Evolutionary conservation across 768 basidiomycete genomes (phyloP).

Genomic region (Cystofilobasidium capitatum): DNA sequence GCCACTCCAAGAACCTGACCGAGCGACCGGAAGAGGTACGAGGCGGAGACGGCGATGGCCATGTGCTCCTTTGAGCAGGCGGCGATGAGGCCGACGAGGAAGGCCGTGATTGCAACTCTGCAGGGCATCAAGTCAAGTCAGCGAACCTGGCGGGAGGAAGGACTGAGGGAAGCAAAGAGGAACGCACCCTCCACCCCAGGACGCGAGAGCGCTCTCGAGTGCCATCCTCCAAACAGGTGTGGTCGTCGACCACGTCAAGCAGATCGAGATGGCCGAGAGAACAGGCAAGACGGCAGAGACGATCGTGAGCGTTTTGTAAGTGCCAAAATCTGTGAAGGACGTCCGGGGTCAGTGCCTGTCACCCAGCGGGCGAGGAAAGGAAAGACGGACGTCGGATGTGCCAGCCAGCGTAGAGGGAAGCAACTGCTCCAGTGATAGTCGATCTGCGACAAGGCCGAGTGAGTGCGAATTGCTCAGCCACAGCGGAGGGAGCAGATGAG

Average conservation of each 20-base stretch:
- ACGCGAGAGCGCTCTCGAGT: conserved; percentile 33
- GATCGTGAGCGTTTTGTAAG: conserved; percentile 35
- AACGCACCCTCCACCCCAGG: conserved; percentile 16
- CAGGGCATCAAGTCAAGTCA: background rate
- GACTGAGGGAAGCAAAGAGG: background rate
- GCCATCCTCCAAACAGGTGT: conserved; percentile 29
- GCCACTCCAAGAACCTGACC: conserved; percentile 37
- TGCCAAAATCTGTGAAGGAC: conserved; percentile 24
- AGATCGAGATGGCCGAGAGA: conserved; percentile 30
- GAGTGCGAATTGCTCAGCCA: background rate
- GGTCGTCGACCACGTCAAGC: conserved; percentile 28
- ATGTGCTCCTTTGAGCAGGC: conserved; percentile 28
- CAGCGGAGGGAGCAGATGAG: background rate
- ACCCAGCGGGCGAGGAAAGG: conserved; percentile 1
- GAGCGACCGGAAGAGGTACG: conserved; percentile 35
- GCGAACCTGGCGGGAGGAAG: background rate
- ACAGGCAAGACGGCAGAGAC: conserved; percentile 29
- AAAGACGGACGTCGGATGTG: conserved; percentile 29
- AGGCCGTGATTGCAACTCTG: background rate
- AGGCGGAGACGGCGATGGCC: conserved; percentile 36
- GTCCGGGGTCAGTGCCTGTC: background rate
- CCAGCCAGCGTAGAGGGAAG: conserved; percentile 35
- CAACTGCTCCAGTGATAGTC: conserved; percentile 31
- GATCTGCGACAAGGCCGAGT: no score
- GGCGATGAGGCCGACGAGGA: conserved; percentile 22